These are phyloP conservation scores for Ophidiomyces ophidiicola DNA, from an alignment of 2,329 filamentous ascomycete genomes.

Conservation along the genomic window DNA sequence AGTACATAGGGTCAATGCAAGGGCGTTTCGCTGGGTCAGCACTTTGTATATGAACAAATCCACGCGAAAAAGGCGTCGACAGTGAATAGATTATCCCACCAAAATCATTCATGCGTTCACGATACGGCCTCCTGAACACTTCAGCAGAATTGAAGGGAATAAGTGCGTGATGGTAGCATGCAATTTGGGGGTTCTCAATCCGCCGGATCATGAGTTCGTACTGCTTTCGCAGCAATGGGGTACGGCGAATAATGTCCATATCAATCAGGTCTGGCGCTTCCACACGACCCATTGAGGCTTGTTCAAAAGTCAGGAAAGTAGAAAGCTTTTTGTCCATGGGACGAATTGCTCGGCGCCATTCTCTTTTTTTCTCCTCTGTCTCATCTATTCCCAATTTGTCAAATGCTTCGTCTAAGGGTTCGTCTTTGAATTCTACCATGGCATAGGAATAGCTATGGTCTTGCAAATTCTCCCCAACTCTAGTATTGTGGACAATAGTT, in stretches of 20 bases:
- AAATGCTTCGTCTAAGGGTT: not conserved
- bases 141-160: conserved; percentile 1
- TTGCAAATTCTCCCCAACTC: conserved; percentile 42
- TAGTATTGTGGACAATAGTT: conserved; percentile 33
- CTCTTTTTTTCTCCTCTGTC: not conserved
- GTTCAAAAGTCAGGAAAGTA: conserved; percentile 2
- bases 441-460: conserved; percentile 28
- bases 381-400: not conserved
- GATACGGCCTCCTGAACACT: not conserved
- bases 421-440: conserved; percentile 2
- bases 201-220: conserved; percentile 6
- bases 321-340: not conserved
- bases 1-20: not conserved
- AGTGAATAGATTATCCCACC: not conserved
- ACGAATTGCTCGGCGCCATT: not conserved
- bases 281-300: conserved; percentile 5
- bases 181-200: not conserved
- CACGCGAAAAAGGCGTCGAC: conserved; percentile 7
- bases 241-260: not conserved
- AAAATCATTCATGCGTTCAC: not conserved
- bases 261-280: not conserved
- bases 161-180: conserved; percentile 3
- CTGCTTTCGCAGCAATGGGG: conserved; percentile 7
- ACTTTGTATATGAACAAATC: conserved; percentile 6
- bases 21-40: not conserved